Evolutionary conservation across 2,329 filamentous ascomycete species (phyloP).

Genomic region (Domatiomyces catenatus): DNA sequence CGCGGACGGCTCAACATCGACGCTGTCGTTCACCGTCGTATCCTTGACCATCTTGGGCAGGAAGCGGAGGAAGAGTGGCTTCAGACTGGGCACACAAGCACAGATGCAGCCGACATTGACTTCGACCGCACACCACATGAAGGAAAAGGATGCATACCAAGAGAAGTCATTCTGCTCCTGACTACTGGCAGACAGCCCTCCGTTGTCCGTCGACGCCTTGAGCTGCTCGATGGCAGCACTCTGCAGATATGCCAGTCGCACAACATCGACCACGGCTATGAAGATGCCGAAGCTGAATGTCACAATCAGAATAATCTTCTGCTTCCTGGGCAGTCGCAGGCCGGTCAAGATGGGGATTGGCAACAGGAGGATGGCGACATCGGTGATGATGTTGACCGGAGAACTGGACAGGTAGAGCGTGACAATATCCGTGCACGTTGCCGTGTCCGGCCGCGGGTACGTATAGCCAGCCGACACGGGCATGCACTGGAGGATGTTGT

Average conservation of each 20-base stretch:
- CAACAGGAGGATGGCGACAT: constrained; percentile 71
- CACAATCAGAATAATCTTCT: constrained; percentile 73
- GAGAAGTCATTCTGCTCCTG: constrained; percentile 33
- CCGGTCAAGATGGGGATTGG: constrained; percentile 77
- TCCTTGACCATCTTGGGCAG: constrained; percentile 43
- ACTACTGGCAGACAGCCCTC: constrained; percentile 9
- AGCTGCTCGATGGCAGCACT: constrained; percentile 42
- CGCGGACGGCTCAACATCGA: constrained; percentile 11
- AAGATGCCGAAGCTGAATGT: constrained; percentile 82
- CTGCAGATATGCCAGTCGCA: constrained; percentile 81
- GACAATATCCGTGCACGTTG: constrained; percentile 45
- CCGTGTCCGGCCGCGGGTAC: constrained; percentile 29
- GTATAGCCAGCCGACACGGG: constrained; percentile 58
- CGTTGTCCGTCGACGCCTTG: constrained; percentile 14
- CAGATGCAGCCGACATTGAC: constrained; percentile 83
- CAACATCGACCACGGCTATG: constrained; percentile 71
- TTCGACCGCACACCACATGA: constrained; percentile 90
- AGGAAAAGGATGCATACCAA: constrained; percentile 66
- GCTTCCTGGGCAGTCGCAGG: constrained; percentile 68
- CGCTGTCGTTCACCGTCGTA: constrained; percentile 11
- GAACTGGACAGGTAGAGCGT: constrained; percentile 58
- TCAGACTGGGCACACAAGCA: constrained; percentile 81
- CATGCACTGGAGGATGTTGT: constrained; percentile 75
- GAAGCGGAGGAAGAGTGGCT: constrained; percentile 59
- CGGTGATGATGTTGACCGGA: constrained; percentile 82